Percentiles rank a stretch among this genome's conserved stretches.
phyloP scores from a whole-genome alignment of 148 eudicot species.

The Vaccinium myrtillus region DNA sequence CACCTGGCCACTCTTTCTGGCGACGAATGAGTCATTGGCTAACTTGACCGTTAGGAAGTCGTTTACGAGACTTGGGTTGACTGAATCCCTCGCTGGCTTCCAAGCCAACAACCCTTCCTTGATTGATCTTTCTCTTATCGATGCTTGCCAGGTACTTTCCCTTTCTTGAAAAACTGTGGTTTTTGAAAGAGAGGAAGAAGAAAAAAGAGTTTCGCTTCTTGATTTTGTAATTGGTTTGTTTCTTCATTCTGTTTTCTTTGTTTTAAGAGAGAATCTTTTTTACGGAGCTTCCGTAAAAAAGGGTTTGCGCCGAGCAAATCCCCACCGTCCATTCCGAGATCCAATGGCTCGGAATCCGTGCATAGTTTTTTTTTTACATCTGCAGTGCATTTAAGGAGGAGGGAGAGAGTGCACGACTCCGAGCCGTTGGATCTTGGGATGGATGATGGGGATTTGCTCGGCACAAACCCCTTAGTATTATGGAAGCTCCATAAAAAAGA shows the following conservation, averaged over 20 bases:
- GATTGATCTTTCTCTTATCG: constrained; percentile 60
- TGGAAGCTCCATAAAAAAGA: too few species aligned
- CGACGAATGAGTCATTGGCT: constrained; percentile 54
- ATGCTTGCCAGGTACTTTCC: constrained; percentile 63
- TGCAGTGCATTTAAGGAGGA: too few species aligned
- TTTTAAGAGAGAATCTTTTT: too few species aligned
- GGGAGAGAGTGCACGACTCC: too few species aligned
- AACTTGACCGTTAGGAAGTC: constrained; percentile 54
- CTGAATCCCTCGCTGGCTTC: constrained; percentile 46
- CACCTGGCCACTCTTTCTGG: constrained; percentile 79
- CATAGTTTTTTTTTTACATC: too few species aligned
- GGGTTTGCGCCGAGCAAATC: too few species aligned
- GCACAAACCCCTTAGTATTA: too few species aligned
- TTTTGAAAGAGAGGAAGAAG: not conserved
- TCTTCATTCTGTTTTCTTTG: not conserved
- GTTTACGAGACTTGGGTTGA: constrained; percentile 45
- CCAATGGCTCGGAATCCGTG: too few species aligned
- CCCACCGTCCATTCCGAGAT: too few species aligned
- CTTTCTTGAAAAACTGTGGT: not conserved
- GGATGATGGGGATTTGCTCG: too few species aligned
- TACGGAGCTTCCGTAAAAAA: too few species aligned
- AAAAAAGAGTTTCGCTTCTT: not conserved
- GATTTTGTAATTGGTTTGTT: not conserved
- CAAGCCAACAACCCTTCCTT: constrained; percentile 66
- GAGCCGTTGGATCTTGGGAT: too few species aligned